phyloP scores from a whole-genome alignment of 257 asterid genomes.

The Verbena officinalis region DNA sequence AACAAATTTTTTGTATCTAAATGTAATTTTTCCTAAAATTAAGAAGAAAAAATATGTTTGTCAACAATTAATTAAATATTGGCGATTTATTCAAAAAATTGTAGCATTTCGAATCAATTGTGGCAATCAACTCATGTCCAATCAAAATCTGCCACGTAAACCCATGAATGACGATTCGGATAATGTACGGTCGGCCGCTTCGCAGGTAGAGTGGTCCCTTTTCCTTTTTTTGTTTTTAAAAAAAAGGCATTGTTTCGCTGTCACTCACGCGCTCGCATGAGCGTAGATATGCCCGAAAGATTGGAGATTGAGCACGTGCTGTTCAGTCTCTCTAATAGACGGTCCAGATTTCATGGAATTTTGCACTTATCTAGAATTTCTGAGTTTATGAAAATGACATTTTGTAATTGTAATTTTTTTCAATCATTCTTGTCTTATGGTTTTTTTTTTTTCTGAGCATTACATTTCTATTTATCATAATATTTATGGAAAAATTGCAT shows the following conservation, averaged over 20 bases:
- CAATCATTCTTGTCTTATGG: too few species aligned
- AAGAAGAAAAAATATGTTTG: too few species aligned
- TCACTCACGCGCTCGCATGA: neutral
- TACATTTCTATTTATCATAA: too few species aligned
- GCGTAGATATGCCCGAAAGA: slow-evolving; percentile 28
- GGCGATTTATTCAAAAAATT: too few species aligned
- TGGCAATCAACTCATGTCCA: slow-evolving; percentile 25
- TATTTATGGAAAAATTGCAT: too few species aligned
- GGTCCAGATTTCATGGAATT: slow-evolving; percentile 28
- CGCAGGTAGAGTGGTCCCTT: slow-evolving; percentile 31
- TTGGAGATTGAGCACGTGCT: slow-evolving; percentile 31
- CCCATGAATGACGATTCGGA: slow-evolving; percentile 13
- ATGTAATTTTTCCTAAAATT: too few species aligned
- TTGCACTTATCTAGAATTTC: neutral
- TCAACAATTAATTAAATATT: too few species aligned
- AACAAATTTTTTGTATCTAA: too few species aligned
- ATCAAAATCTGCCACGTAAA: slow-evolving; percentile 24
- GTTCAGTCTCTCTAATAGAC: slow-evolving; percentile 11
- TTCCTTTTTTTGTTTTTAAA: neutral
- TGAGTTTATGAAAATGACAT: too few species aligned
- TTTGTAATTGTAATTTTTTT: too few species aligned
- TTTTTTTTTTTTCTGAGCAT: too few species aligned
- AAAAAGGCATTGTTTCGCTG: neutral
- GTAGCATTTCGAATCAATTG: too few species aligned
- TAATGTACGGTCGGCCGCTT: slow-evolving; percentile 46